Base-by-base conservation (phyloP, 2,329 filamentous ascomycete species). In the Talaromyces pinophilus region DNA sequence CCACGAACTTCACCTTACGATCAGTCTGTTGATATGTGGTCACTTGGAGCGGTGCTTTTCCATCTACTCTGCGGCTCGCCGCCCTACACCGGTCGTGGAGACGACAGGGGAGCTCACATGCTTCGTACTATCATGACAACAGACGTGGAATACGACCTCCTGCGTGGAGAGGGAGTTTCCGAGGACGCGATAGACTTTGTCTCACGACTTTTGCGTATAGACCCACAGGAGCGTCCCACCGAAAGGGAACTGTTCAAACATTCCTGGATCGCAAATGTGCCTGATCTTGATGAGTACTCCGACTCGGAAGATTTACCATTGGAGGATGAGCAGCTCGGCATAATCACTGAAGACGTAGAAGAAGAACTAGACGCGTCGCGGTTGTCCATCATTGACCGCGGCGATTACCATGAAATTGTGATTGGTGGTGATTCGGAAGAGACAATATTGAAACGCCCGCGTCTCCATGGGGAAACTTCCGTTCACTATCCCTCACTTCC, bases 21-120 rank as follows among this genome's bases (percentile, higher is more conserved):
- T 74, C 92, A 96, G 68, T 92, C 93, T 1, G 92, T 98, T 38
- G 95, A 99, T 75, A 91, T 97, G 69, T 99, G 95, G 94, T 98
- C 95, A 0, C 87, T 97, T 57, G 95, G 92, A 17, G 95, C 93
- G 15, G 95, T 99, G 1, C 80, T 98, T 5, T 99, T 93, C 80
- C 95, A 91, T 73, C 84, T 92, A 6, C 82, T 99, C n/a, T 93
- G 90, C 5, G 88, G 87, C 11, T 84, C 85, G 35, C 91, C 94
- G 33, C 94, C 95, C 0, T 98, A 92, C 76, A 90, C 90, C 33
- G 93, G 91, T 17, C 87, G 88, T 69, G 88, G 86, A 33, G 92
- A 92, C 71, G 88, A 90, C 61, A 89, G 88, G 69, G 91, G 94
- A 68, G 88, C 88, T 3, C 90, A 92, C 71, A 89, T 98, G 79